A percentile compares a stretch with the other conserved stretches of the same genome.
These are phyloP conservation scores for Flaveria linearis DNA, from an alignment of 129 eudicot species.

Conservation along the genomic window DNA sequence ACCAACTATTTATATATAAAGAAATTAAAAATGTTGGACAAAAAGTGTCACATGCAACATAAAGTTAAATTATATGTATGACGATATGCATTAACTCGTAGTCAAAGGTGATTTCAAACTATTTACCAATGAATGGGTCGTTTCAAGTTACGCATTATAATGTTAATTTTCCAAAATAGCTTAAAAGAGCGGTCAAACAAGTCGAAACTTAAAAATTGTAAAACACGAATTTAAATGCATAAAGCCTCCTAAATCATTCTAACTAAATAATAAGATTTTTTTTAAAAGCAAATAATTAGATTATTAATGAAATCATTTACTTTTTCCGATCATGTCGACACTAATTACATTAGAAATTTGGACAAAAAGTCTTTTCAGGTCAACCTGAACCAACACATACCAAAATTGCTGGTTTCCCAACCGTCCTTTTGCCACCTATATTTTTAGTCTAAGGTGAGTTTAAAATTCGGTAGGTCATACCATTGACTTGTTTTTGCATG, in stretches of 20 bases:
- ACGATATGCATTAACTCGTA: neutral
- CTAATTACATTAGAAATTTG: too few species aligned
- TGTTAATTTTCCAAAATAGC: neutral
- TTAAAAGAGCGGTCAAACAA: neutral
- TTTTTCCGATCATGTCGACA: neutral
- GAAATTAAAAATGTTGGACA: neutral
- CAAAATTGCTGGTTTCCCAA: neutral
- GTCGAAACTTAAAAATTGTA: neutral
- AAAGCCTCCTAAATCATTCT: too few species aligned
- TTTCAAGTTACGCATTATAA: neutral
- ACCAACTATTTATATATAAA: neutral
- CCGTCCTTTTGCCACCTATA: conserved; percentile 1
- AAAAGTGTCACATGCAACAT: neutral
- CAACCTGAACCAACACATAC: neutral
- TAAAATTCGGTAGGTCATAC: neutral
- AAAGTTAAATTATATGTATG: neutral
- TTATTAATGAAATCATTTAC: neutral
- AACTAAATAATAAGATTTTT: neutral
- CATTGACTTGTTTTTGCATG: neutral
- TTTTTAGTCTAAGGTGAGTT: neutral
- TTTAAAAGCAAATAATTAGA: neutral
- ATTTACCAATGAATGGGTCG: neutral
- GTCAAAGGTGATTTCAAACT: neutral
- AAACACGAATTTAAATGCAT: neutral
- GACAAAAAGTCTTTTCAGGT: neutral